These are phyloP conservation scores for Phytophthora nicotianae DNA, from an alignment of 352 stramenopile genomes.

Conservation along the genomic window DNA sequence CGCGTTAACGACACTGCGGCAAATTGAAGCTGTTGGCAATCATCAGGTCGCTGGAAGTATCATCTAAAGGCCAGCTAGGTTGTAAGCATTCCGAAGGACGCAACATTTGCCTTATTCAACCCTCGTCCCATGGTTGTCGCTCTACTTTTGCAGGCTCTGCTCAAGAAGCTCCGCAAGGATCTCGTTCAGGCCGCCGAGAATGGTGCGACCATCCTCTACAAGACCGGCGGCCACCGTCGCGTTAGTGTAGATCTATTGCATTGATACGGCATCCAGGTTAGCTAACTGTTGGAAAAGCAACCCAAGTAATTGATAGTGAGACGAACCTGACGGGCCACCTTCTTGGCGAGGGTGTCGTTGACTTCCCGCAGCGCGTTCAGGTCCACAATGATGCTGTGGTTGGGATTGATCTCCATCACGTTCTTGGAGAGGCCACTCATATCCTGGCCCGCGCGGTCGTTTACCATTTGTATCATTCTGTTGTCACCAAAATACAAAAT, in stretches of 20 bases:
- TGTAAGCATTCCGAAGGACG: background rate
- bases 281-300: background rate
- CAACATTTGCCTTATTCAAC: background rate
- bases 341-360: conserved; percentile 86
- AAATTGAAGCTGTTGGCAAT: too few species aligned
- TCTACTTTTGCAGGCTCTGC: conserved; percentile 72
- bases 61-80: conserved; percentile 22
- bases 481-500: background rate
- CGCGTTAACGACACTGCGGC: background rate
- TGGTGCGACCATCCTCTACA: conserved; percentile 96
- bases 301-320: background rate
- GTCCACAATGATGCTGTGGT: conserved; percentile 96
- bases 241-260: conserved; percentile 98
- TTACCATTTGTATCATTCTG: conserved; percentile 99
- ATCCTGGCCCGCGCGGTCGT: conserved; percentile 73
- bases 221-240: conserved; percentile 97
- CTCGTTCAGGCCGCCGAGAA: conserved; percentile 97
- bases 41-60: background rate
- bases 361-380: conserved; percentile 88
- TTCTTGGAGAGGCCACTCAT: conserved; percentile 86
- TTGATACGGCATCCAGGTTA: conserved; percentile 30
- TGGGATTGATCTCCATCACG: conserved; percentile 98
- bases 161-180: conserved; percentile 90
- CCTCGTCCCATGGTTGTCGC: background rate
- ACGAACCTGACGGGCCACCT: conserved; percentile 79